phyloP scores from a whole-genome alignment of 1,284 basidiomycete species.

The Apiotrichum porosum region DNA sequence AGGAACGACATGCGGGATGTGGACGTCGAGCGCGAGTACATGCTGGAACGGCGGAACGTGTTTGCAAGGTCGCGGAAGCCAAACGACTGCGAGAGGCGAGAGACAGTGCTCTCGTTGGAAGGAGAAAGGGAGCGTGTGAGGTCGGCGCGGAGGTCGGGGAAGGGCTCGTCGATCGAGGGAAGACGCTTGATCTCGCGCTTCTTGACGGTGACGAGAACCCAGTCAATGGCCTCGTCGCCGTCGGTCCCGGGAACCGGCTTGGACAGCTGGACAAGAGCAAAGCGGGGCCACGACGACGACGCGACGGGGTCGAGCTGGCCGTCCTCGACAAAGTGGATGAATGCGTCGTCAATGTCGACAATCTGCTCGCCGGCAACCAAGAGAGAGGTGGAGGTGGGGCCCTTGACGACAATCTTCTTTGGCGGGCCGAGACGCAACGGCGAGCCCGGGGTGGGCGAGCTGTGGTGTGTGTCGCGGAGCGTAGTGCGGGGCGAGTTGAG shows the following conservation, averaged over 20 bases:
- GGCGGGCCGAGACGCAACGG: conserved; percentile 1
- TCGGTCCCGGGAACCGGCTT: not conserved
- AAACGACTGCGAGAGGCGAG: conserved; percentile 18
- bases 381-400: conserved; percentile 2
- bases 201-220: conserved; percentile 33
- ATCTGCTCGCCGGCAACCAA: conserved; percentile 19
- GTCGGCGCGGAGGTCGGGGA: conserved; percentile 7
- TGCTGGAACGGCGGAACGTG: conserved; percentile 24
- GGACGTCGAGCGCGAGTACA: conserved; percentile 1
- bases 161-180: conserved; percentile 2
- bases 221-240: conserved; percentile 18
- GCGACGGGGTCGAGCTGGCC: conserved; percentile 26
- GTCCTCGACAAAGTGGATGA: conserved; percentile 38
- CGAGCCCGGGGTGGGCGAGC: not conserved
- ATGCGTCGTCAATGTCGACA: conserved; percentile 35
- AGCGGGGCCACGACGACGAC: conserved; percentile 28
- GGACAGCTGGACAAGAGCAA: conserved; percentile 30
- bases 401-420: conserved; percentile 5
- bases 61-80: conserved; percentile 23
- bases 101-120: conserved; percentile 12
- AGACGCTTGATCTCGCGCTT: conserved; percentile 10
- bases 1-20: conserved; percentile 2
- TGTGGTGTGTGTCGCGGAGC: not conserved
- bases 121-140: conserved; percentile 19
- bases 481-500: conserved; percentile 5